Evolutionary conservation across 2,329 filamentous ascomycete genomes (phyloP).

Genomic region (Claviceps purpurea): DNA sequence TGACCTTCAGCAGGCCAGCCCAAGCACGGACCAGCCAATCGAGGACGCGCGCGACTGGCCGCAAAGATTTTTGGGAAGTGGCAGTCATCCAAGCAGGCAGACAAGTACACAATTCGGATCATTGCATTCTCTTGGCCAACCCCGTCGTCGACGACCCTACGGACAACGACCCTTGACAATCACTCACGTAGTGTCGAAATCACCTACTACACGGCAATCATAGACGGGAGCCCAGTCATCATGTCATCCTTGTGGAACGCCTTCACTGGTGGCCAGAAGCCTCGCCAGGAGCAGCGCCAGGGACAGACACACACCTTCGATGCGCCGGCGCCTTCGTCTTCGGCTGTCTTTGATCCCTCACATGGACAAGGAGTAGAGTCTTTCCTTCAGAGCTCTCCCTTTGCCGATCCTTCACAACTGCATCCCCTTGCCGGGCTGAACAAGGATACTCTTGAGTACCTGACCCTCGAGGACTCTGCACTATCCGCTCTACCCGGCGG

Average conservation of each 20-base stretch:
- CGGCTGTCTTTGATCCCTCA: constrained; percentile 54
- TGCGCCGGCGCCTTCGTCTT: constrained; percentile 36
- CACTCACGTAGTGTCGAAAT: constrained; percentile 1
- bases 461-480: constrained; percentile 82
- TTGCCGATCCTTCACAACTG: constrained; percentile 76
- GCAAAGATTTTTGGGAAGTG: constrained; percentile 6
- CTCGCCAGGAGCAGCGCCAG: constrained; percentile 26
- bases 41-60: not conserved
- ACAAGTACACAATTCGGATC: constrained; percentile 6
- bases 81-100: not conserved
- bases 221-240: constrained; percentile 8
- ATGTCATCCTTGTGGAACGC: constrained; percentile 50
- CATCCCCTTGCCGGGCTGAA: constrained; percentile 91
- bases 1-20: not conserved
- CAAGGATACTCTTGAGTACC: constrained; percentile 86
- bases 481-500: constrained; percentile 76
- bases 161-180: constrained; percentile 3
- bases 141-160: constrained; percentile 6
- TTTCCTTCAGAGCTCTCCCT: constrained; percentile 64
- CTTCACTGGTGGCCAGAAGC: constrained; percentile 45
- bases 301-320: constrained; percentile 16
- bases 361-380: constrained; percentile 70
- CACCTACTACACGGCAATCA: not conserved
- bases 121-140: constrained; percentile 5
- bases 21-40: constrained; percentile 3